phyloP scores from a whole-genome alignment of 1,139 yeast species.

The Sugiyamaella novakii region DNA sequence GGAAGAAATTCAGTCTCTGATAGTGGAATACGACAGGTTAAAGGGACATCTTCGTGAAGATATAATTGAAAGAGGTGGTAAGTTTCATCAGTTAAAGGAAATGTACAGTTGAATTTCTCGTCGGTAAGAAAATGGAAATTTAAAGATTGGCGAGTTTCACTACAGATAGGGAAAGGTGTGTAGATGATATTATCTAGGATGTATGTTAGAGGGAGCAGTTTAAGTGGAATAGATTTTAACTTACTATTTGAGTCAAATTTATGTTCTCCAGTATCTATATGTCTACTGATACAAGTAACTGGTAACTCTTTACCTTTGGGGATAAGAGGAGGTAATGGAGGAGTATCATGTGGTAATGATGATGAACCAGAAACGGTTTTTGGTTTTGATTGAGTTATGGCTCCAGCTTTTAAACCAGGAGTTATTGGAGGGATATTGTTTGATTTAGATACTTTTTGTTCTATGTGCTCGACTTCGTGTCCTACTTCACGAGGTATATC shows the following conservation, averaged over 20 bases:
- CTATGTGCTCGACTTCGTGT: too few species aligned
- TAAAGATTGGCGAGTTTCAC: slow-evolving; percentile 64
- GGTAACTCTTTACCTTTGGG: slow-evolving; percentile 50
- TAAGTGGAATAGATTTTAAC: too few species aligned
- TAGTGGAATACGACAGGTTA: slow-evolving; percentile 60
- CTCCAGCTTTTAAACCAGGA: not conserved
- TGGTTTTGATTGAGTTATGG: not conserved
- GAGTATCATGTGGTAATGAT: slow-evolving; percentile 11
- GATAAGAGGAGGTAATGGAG: slow-evolving; percentile 35
- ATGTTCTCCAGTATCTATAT: slow-evolving; percentile 77
- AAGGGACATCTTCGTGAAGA: slow-evolving; percentile 76
- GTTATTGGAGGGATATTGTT: not conserved
- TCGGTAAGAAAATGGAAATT: slow-evolving; percentile 55
- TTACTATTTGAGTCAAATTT: slow-evolving; percentile 55
- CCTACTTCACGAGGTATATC: slow-evolving; percentile 8
- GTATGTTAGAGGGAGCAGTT: too few species aligned
- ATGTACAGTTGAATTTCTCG: slow-evolving; percentile 62
- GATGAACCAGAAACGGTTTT: slow-evolving; percentile 10
- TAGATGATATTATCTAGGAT: slow-evolving; percentile 55
- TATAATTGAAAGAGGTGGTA: slow-evolving; percentile 74
- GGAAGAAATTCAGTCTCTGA: slow-evolving; percentile 48
- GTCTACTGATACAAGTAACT: slow-evolving; percentile 64
- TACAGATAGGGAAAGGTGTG: slow-evolving; percentile 61
- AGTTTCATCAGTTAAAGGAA: slow-evolving; percentile 63
- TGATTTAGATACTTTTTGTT: too few species aligned